Base-by-base conservation (phyloP, 805 yeast species). In the Hanseniaspora vineae region DNA sequence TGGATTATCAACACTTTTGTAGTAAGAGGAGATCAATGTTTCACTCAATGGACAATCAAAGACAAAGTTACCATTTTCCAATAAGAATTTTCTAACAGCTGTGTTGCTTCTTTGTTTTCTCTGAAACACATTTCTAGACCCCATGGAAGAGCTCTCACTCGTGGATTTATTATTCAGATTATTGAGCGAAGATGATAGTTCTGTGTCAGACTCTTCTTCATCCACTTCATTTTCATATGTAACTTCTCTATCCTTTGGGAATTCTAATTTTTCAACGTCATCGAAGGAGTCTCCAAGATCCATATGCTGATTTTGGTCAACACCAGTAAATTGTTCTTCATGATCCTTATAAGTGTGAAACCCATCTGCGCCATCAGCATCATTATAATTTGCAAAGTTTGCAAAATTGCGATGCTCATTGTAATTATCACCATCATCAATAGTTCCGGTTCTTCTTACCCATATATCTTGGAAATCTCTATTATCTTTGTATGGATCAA, bases 31-130 rank as follows among this genome's bases (percentile, higher is more conserved):
- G 42, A 83, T 66, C 45, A 87, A 70, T 44, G 77, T 73, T 31
- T 77, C 75, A n/a, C 94, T 80, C 1, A 87, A 89, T 11, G 95
- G 95, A 59, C 95, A 87, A 64, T 87, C 96, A 50, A 87, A 72
- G 33, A 87, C 85, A 59, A 87, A 74, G 58, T 87, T 87, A 48
- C 95, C 96, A 51, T 76, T 73, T 60, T 64, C 61, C 35, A 64
- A 50, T 46, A 57, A 57, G 42, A 64, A 64, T 44, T 61, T 61
- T 44, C 63, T 58, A 6, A 60, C 50, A 35, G n/a, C 19, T n/a
- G 40, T 37, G 19, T 37, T 15, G 6, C 40, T 37, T 37, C 40
- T 37, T 6, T 33, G 4, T 33, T n/a, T 33, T 37, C 40, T 17
- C 5, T 9, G 4, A 15, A 15, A 10, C 19, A 5, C 15, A 33